Percentiles rank a stretch among this genome's conserved stretches.
These are phyloP conservation scores for Pleurotus djamor DNA, from an alignment of 768 basidiomycete species.

Conservation along the genomic window DNA sequence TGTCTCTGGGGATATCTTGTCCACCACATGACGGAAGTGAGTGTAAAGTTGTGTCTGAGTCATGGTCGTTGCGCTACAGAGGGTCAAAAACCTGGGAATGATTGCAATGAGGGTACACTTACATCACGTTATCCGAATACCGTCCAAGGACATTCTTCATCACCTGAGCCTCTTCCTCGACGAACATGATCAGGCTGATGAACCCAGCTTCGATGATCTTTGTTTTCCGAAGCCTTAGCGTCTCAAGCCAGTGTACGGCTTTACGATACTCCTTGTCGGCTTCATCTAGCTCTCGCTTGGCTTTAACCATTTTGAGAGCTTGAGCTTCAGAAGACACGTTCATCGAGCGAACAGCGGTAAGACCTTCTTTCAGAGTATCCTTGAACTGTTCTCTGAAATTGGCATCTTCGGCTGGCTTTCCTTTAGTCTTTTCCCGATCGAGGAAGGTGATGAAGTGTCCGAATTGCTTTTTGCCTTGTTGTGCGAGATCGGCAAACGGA, in stretches of 20 bases:
- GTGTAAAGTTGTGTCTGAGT: slow-evolving; percentile 75
- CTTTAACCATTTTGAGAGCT: slow-evolving; percentile 73
- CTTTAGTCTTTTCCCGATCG: slow-evolving; percentile 73
- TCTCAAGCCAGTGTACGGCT: slow-evolving; percentile 92
- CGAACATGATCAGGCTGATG: slow-evolving; percentile 82
- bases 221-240: slow-evolving; percentile 74
- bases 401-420: slow-evolving; percentile 45
- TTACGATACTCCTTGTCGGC: slow-evolving; percentile 95
- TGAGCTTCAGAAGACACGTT: slow-evolving; percentile 41
- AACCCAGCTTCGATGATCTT: slow-evolving; percentile 84
- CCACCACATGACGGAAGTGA: slow-evolving; percentile 59
- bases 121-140: slow-evolving; percentile 84
- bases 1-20: slow-evolving; percentile 66
- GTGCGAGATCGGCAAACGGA: slow-evolving; percentile 84
- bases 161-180: slow-evolving; percentile 64
- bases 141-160: slow-evolving; percentile 64
- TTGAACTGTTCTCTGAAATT: slow-evolving; percentile 5
- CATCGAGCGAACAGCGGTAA: slow-evolving; percentile 4
- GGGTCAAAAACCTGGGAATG: slow-evolving; percentile 4
- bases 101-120: slow-evolving; percentile 18
- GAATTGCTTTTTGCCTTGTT: slow-evolving; percentile 85
- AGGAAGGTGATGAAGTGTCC: slow-evolving; percentile 85
- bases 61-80: slow-evolving; percentile 66
- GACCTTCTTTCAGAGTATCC: slow-evolving; percentile 4
- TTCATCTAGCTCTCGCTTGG: slow-evolving; percentile 89